These are phyloP conservation scores for Nakaseomyces sp. DNA, from an alignment of 1,139 yeast genomes.

Conservation along the genomic window DNA sequence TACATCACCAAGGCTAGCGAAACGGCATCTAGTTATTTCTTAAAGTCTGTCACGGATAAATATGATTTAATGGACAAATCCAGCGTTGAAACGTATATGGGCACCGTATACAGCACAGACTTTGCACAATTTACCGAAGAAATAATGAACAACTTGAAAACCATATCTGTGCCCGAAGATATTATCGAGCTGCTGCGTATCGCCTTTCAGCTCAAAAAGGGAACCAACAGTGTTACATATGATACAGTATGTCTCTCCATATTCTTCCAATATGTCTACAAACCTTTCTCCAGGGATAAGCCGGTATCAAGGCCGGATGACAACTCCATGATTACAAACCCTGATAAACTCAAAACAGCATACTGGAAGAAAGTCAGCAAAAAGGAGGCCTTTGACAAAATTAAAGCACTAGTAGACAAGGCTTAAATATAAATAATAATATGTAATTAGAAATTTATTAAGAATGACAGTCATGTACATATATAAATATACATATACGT, in stretches of 20 bases:
- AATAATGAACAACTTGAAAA: conserved; percentile 15
- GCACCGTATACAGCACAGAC: conserved; percentile 21
- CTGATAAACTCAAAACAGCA: conserved; percentile 1
- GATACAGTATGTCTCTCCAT: conserved; percentile 28
- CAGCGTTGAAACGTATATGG: conserved; percentile 22
- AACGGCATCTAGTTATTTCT: conserved; percentile 20
- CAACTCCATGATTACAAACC: background rate
- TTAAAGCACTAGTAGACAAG: conserved; percentile 24
- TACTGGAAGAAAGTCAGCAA: conserved; percentile 28
- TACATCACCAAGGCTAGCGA: conserved; percentile 26
- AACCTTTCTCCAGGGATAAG: conserved; percentile 7
- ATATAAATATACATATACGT: no score
- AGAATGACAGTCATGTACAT: no score
- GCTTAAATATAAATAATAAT: no score
- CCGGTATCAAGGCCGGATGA: background rate
- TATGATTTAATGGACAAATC: conserved; percentile 23
- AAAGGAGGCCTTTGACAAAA: conserved; percentile 29
- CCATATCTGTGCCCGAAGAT: conserved; percentile 14
- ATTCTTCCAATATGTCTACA: conserved; percentile 26
- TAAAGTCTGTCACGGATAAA: conserved; percentile 15
- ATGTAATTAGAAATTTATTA: no score
- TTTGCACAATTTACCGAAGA: conserved; percentile 21
- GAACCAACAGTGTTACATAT: conserved; percentile 27
- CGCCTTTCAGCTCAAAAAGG: conserved; percentile 28
- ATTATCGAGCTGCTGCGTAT: conserved; percentile 20